Evolutionary conservation across 2,329 filamentous ascomycete species (phyloP).

Genomic region (Penicillium brevicompactum): DNA sequence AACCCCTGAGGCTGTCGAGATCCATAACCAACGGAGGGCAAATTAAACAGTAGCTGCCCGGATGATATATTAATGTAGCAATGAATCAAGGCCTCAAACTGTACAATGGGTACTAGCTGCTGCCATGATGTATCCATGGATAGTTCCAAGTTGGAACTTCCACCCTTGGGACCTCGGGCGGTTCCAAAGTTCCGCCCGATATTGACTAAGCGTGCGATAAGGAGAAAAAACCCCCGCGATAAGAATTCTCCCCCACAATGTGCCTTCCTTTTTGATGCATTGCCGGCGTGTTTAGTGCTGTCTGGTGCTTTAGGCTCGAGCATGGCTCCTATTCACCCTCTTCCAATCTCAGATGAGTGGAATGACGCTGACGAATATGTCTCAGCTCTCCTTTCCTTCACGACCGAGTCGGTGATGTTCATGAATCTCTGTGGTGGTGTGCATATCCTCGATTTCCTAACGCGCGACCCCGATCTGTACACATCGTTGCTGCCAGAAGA

Average conservation of each 20-base stretch:
- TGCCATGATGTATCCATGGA: too few relatives aligned
- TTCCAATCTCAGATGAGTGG: constrained; percentile 74
- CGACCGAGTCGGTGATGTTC: constrained; percentile 72
- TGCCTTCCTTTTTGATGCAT: constrained; percentile 7
- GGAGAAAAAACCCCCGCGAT: constrained; percentile 16
- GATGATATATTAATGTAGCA: too few relatives aligned
- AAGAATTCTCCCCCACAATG: constrained; percentile 19
- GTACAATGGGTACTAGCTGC: too few relatives aligned
- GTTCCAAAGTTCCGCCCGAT: too few relatives aligned
- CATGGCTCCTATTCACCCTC: constrained; percentile 53
- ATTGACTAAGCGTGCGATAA: constrained; percentile 14
- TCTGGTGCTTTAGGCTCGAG: neutral
- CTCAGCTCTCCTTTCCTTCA: constrained; percentile 73
- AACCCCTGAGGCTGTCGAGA: too few relatives aligned
- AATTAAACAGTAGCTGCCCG: too few relatives aligned
- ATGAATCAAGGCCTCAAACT: too few relatives aligned
- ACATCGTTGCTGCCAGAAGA: constrained; percentile 71
- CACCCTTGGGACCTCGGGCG: too few relatives aligned
- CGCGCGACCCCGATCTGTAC: constrained; percentile 78
- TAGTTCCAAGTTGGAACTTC: too few relatives aligned
- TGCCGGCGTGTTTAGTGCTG: neutral
- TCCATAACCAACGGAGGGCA: too few relatives aligned
- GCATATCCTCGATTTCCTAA: constrained; percentile 95
- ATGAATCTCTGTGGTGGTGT: constrained; percentile 87
- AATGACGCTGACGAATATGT: constrained; percentile 74